Base-by-base conservation (phyloP, 345 rosid species). In the Clarkia xantiana region DNA sequence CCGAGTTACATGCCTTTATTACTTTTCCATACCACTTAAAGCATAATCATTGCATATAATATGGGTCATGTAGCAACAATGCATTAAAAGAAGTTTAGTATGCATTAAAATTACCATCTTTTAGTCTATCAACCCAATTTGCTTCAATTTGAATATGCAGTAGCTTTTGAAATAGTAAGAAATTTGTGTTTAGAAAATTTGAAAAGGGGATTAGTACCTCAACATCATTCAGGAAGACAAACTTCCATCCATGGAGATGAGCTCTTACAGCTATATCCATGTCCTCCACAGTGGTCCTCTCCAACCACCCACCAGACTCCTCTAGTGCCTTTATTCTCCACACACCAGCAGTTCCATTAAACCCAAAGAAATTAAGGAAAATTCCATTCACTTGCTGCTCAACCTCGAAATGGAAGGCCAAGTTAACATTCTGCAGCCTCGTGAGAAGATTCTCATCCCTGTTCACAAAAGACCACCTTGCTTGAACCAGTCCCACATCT, bases 371-470 rank as follows among this genome's bases (percentile, higher is more conserved):
- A 62, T 80, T 72, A 10, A 75, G 53, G 54, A 80, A 77, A 6
- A 70, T 62, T 34, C 88, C 75, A 56, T 80, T 80, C 34, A 80
- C 88, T 51, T 80, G 88, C 72, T 80, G 88, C 60, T 80, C 88
- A 11, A 80, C 88, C 61, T 80, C 88, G 16, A 80, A 80, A 64
- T 80, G 88, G 45, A 80, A 77, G 14, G 77, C 67, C 47, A 80
- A 60, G 64, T 80, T 80, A 45, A 80, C 63, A 64, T 77, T 77
- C 69, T 80, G 84, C 50, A 80, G 63, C 54, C 88, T 68, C 1
- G 84, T 77, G 8, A 80, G 60, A 49, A 74, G 34, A 67, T 80
- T 77, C 47, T 80, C 83, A 13, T 80, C 87, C 67, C 72, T 74
- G 75, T 80, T 80, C 58, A 77, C 81, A 52, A 76, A 77, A 1